A percentile compares a stretch with the other conserved stretches of the same genome.
Conservation (phyloP, 2,329 filamentous ascomycete species). For the Phoma sp. region DNA sequence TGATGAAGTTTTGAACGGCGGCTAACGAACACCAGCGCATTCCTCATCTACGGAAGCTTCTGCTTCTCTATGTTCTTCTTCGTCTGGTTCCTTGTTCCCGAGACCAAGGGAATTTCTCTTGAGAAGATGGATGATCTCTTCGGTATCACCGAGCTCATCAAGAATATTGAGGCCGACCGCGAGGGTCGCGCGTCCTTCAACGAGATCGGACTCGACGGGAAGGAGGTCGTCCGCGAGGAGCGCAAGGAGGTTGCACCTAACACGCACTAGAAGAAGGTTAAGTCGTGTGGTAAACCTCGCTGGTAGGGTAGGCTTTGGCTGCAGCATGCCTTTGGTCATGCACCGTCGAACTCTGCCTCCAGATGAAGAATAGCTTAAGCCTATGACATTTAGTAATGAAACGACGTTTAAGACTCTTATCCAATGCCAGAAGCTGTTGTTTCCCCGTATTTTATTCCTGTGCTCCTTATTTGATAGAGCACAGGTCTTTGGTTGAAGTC, state of each 20-base stretch:
- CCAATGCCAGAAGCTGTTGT: too few relatives aligned
- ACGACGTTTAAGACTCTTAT: too few relatives aligned
- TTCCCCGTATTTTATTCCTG: too few relatives aligned
- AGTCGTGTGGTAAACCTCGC: not conserved
- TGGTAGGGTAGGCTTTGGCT: not conserved
- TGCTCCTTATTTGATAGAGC: too few relatives aligned
- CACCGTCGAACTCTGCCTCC: too few relatives aligned
- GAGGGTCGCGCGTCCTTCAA: slow-evolving; percentile 30
- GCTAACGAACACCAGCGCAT: slow-evolving; percentile 70
- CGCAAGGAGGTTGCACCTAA: slow-evolving; percentile 32
- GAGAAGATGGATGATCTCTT: slow-evolving; percentile 74
- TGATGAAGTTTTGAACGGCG: too few relatives aligned
- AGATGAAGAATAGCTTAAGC: not conserved
- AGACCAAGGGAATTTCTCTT: slow-evolving; percentile 71
- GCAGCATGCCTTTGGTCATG: not conserved
- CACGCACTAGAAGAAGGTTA: not conserved
- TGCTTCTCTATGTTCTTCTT: slow-evolving; percentile 71
- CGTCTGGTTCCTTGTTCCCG: slow-evolving; percentile 73
- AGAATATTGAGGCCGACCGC: slow-evolving; percentile 43
- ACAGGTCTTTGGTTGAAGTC: too few relatives aligned
- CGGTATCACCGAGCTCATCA: slow-evolving; percentile 62
- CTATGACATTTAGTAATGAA: too few relatives aligned
- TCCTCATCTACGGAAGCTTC: slow-evolving; percentile 73
- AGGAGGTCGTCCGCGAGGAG: slow-evolving; percentile 37
- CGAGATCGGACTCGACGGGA: slow-evolving; percentile 42